Conservation (phyloP, 2,329 filamentous ascomycete genomes). For the Arthrobotrys sphaeroides region DNA sequence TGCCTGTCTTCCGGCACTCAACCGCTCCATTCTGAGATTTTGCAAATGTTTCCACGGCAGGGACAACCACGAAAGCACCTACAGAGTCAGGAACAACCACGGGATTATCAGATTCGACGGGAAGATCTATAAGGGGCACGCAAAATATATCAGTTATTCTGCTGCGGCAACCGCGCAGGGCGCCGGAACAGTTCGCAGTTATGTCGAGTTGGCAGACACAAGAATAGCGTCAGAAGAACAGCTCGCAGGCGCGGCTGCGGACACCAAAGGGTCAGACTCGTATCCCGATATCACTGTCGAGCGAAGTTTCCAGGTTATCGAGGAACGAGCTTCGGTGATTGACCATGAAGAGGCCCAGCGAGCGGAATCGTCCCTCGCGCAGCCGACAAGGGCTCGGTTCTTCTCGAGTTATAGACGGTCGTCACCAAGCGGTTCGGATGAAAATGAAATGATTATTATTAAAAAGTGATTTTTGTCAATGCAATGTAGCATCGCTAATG, state of each 20-base stretch:
- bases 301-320: conserved; percentile 45
- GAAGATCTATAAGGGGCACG: conserved; percentile 45
- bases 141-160: conserved; percentile 51
- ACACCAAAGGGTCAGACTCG: conserved; percentile 19
- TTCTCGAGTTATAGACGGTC: conserved; percentile 23
- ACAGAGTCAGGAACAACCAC: conserved; percentile 38
- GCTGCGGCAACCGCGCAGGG: conserved; percentile 36
- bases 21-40: conserved; percentile 23
- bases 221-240: conserved; percentile 28
- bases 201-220: conserved; percentile 38
- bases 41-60: conserved; percentile 5
- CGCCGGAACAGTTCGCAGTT: conserved; percentile 20
- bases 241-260: neutral
- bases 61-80: neutral
- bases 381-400: conserved; percentile 29
- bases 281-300: conserved; percentile 53
- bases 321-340: conserved; percentile 45
- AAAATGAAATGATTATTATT: conserved; percentile 39
- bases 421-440: conserved; percentile 20
- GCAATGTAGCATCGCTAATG: conserved; percentile 5
- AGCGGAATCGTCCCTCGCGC: neutral
- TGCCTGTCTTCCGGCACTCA: conserved; percentile 44
- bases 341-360: conserved; percentile 41
- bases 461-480: conserved; percentile 25
- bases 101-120: conserved; percentile 43